Conservation (phyloP, 2,329 filamentous ascomycete species). For the Calonectria fujianensis region DNA sequence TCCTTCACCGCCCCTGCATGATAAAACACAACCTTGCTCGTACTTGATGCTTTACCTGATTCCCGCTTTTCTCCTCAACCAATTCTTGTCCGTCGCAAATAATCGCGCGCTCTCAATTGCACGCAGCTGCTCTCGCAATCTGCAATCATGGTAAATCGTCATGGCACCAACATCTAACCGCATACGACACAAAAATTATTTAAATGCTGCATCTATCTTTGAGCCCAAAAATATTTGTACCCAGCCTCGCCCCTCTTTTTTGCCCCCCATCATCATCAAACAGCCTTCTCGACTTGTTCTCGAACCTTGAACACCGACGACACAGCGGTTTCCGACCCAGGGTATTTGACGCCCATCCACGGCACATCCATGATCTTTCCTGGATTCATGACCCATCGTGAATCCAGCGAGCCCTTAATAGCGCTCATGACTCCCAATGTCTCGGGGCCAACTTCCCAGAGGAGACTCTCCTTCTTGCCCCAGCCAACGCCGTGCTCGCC, state of each 20-base stretch:
- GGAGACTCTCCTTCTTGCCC: conserved; percentile 87
- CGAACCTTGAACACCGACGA: conserved; percentile 47
- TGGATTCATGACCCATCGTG: conserved; percentile 91
- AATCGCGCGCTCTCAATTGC: background rate
- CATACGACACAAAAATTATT: background rate
- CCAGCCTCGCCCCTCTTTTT: conserved; percentile 1
- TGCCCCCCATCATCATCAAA: conserved; percentile 23
- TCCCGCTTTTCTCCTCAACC: background rate
- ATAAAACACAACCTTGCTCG: conserved; percentile 1
- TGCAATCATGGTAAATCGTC: background rate
- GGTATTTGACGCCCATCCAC: conserved; percentile 55
- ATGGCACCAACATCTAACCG: background rate
- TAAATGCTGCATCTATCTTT: background rate
- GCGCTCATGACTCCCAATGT: conserved; percentile 90
- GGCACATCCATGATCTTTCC: conserved; percentile 90
- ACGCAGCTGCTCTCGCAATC: too few species aligned
- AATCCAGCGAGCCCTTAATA: conserved; percentile 89
- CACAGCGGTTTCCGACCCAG: conserved; percentile 47
- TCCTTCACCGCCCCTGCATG: conserved; percentile 6
- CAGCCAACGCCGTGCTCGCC: conserved; percentile 91
- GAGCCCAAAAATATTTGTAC: too few species aligned
- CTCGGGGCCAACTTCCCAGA: conserved; percentile 86
- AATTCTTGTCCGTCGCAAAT: background rate
- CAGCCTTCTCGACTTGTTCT: conserved; percentile 34
- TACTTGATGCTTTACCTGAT: background rate